Conservation (phyloP, 192 early-diverging fungal species). For the Tieghemiomyces parasiticus region DNA sequence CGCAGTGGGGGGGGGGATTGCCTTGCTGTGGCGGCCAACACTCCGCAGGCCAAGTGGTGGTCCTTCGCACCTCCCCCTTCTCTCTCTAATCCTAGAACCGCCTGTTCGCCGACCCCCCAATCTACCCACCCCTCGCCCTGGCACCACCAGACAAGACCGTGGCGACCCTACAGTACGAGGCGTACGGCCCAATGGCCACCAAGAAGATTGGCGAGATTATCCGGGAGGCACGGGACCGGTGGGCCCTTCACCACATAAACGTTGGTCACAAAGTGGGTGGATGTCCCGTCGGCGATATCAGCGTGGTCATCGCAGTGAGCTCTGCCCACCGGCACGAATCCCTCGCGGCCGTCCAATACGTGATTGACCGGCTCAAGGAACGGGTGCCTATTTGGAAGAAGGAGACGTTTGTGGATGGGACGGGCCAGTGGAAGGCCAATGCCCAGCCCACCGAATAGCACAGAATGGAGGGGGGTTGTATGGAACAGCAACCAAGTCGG, state of each 20-base stretch:
- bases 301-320: slow-evolving; percentile 67
- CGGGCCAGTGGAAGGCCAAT: slow-evolving; percentile 52
- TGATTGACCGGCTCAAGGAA: slow-evolving; percentile 84
- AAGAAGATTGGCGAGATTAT: slow-evolving; percentile 49
- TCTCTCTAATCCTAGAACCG: neutral
- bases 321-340: slow-evolving; percentile 67
- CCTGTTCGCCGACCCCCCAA: neutral
- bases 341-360: slow-evolving; percentile 54
- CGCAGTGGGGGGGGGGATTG: too few relatives aligned
- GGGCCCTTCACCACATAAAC: slow-evolving; percentile 46
- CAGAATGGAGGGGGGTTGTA: too few relatives aligned
- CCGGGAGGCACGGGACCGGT: slow-evolving; percentile 42
- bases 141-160: slow-evolving; percentile 22
- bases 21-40: too few relatives aligned
- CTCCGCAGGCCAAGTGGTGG: too few relatives aligned
- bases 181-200: slow-evolving; percentile 75
- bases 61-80: slow-evolving; percentile 5
- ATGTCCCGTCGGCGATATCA: slow-evolving; percentile 65
- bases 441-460: too few relatives aligned
- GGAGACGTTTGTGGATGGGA: slow-evolving; percentile 73
- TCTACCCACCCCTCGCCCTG: neutral
- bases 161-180: slow-evolving; percentile 63
- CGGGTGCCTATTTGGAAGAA: slow-evolving; percentile 90
- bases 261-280: slow-evolving; percentile 69
- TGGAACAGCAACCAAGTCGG: too few relatives aligned